Evolutionary conservation across 768 basidiomycete genomes (phyloP), one percentile per base, ranked within the genome.

Genomic region (Russula brevipes): DNA sequence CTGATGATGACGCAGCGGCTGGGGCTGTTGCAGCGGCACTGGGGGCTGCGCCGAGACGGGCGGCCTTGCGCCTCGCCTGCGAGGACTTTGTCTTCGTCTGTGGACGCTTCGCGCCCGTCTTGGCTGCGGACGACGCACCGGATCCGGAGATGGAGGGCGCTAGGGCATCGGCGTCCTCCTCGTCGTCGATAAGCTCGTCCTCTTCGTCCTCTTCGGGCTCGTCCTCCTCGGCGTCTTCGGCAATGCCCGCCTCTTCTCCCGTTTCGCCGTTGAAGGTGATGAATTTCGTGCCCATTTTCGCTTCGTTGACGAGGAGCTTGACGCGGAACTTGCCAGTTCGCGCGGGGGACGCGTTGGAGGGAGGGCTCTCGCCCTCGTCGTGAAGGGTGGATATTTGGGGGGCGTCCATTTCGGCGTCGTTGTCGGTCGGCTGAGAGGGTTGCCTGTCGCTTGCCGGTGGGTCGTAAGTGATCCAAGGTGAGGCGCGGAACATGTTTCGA

Each of bases 151-250:
- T 60, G 24, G 72, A 70, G 19, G 74, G 57, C 10, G 68, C 45
- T 10, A 64, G 61, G 36, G 69, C 59, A 42, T 61, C 56, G 0
- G 59, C 53, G 5, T 72, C 79, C 49, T 81, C 81, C 56, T 87
- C 86, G 63, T 89, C 89, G 73, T 91, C 89, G 68, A 90, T 86
- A 67, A 91, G 81, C 68, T 91, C 89, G 74, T 89, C 87, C 72
- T 88, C 84, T 47, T 85, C 87, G 0, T 81, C 81, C 38, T 88
- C 86, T 8, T 83, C 85, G 11, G 81, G 82, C 16, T 79, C 82
- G 39, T 85, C 85, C 30, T 83, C 82, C 14, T 78, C 80, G 50
- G 70, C 66, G 71, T 70, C 46, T 65, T 69, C 62, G 3, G 45
- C 64, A 3, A 49, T 54, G 4, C 54, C 61, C 16, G 61, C 65